phyloP scores from a whole-genome alignment of 2,329 filamentous ascomycete genomes.

The Microcyclosporella mali region DNA sequence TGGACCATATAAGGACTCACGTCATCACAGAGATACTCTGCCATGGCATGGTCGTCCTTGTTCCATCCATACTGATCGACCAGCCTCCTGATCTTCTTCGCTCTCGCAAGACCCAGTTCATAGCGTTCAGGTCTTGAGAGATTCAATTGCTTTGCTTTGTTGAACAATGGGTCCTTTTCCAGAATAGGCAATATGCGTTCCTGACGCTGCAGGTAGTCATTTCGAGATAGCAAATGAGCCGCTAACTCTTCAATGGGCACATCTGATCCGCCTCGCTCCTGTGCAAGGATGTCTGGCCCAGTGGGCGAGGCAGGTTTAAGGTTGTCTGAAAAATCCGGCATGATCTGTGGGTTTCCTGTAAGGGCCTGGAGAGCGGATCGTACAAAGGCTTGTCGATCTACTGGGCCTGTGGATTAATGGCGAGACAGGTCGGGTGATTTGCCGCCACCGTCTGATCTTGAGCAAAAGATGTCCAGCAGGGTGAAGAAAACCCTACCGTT shows the following conservation, averaged over 20 bases:
- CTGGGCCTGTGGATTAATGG: too few relatives aligned
- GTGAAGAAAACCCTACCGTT: too few relatives aligned
- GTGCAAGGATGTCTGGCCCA: constrained; percentile 42
- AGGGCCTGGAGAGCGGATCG: too few relatives aligned
- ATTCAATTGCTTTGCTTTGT: constrained; percentile 47
- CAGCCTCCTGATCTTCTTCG: constrained; percentile 45
- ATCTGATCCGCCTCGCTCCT: constrained; percentile 41
- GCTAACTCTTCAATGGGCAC: constrained; percentile 42
- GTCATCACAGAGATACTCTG: constrained; percentile 49
- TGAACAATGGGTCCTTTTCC: constrained; percentile 44
- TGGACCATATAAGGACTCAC: constrained; percentile 50
- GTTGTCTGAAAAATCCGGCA: constrained; percentile 46
- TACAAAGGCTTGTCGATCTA: too few relatives aligned
- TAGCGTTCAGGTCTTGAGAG: constrained; percentile 48
- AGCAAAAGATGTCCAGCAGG: too few relatives aligned
- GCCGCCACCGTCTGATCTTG: too few relatives aligned
- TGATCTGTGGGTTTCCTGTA: constrained; percentile 15
- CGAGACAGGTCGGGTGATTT: too few relatives aligned
- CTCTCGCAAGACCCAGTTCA: constrained; percentile 47
- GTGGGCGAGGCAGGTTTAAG: constrained; percentile 41
- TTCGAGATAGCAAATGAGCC: constrained; percentile 40
- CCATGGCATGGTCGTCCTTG: constrained; percentile 47
- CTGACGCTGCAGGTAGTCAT: constrained; percentile 46
- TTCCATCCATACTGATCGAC: constrained; percentile 44
- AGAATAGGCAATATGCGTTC: constrained; percentile 41